These are phyloP conservation scores for Amanita rimosa DNA, from an alignment of 768 basidiomycete species.

Conservation along the genomic window DNA sequence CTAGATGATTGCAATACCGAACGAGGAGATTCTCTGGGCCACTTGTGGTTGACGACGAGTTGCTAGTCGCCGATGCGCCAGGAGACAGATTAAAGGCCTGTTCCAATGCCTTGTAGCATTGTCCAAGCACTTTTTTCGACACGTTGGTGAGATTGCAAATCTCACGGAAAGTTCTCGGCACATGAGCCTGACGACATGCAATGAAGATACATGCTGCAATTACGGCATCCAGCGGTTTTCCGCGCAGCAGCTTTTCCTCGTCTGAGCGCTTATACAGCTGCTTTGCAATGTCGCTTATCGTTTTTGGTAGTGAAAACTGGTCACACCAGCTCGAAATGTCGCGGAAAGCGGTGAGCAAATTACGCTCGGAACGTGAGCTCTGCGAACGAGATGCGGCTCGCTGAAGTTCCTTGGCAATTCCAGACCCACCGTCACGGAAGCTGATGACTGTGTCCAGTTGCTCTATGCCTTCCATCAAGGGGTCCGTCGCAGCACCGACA, in stretches of 20 bases:
- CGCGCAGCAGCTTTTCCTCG: slow-evolving; percentile 86
- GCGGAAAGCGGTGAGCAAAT: slow-evolving; percentile 79
- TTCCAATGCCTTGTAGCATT: slow-evolving; percentile 84
- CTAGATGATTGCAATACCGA: slow-evolving; percentile 92
- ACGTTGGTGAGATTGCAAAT: slow-evolving; percentile 91
- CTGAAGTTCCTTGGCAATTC: slow-evolving; percentile 84
- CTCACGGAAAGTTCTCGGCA: slow-evolving; percentile 93
- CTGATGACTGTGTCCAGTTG: slow-evolving; percentile 93
- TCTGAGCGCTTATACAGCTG: slow-evolving; percentile 96
- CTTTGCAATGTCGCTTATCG: slow-evolving; percentile 92
- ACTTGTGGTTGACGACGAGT: slow-evolving; percentile 37
- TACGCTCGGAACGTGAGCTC: slow-evolving; percentile 71
- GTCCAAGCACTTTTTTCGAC: slow-evolving; percentile 90
- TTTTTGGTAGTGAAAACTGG: slow-evolving; percentile 87
- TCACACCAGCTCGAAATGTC: slow-evolving; percentile 94
- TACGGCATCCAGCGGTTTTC: slow-evolving; percentile 86
- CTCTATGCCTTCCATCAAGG: slow-evolving; percentile 88
- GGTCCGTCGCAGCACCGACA: slow-evolving; percentile 94
- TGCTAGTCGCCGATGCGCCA: slow-evolving; percentile 50
- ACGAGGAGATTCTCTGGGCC: slow-evolving; percentile 82
- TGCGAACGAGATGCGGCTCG: slow-evolving; percentile 81
- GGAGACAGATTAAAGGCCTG: slow-evolving; percentile 81
- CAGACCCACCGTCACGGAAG: slow-evolving; percentile 91
- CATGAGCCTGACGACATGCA: slow-evolving; percentile 89
- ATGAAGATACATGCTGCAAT: slow-evolving; percentile 98